These are phyloP conservation scores for Haplosporangium gracile DNA, from an alignment of 192 early-diverging fungal genomes.

Conservation along the genomic window DNA sequence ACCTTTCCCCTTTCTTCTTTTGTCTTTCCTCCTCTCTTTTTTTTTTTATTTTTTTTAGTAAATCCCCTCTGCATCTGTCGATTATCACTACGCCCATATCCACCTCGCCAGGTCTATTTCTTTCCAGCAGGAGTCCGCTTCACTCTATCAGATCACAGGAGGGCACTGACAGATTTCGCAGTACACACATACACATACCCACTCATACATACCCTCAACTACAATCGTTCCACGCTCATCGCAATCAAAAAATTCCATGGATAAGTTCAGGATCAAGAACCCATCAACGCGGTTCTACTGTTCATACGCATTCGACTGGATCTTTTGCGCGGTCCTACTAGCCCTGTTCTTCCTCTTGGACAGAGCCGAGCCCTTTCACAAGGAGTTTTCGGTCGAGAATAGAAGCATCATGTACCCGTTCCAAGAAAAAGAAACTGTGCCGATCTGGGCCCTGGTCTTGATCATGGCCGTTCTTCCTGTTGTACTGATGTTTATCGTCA, in stretches of 20 bases:
- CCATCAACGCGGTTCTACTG: slow-evolving; percentile 3
- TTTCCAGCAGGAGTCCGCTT: background rate
- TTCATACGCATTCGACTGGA: slow-evolving; percentile 55
- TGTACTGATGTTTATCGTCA: slow-evolving; percentile 36
- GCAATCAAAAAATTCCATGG: background rate
- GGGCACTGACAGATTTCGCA: background rate
- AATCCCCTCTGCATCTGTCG: background rate
- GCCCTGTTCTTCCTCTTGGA: slow-evolving; percentile 70
- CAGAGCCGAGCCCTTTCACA: slow-evolving; percentile 71
- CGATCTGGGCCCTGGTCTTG: slow-evolving; percentile 51
- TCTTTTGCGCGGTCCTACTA: slow-evolving; percentile 69
- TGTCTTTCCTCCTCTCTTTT: background rate
- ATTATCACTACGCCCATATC: background rate
- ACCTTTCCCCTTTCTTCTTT: background rate
- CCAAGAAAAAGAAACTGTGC: slow-evolving; percentile 50
- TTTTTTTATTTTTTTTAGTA: background rate
- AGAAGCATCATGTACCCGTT: slow-evolving; percentile 72
- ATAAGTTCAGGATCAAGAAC: slow-evolving; percentile 10
- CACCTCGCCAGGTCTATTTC: background rate
- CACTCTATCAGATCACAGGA: background rate
- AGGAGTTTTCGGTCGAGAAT: slow-evolving; percentile 76
- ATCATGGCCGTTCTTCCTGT: slow-evolving; percentile 53
- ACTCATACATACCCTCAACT: background rate
- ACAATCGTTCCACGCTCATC: background rate
- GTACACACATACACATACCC: background rate